These are phyloP conservation scores for Parachlorella kessleri DNA, from an alignment of 139 green algal genomes.

Conservation along the genomic window DNA sequence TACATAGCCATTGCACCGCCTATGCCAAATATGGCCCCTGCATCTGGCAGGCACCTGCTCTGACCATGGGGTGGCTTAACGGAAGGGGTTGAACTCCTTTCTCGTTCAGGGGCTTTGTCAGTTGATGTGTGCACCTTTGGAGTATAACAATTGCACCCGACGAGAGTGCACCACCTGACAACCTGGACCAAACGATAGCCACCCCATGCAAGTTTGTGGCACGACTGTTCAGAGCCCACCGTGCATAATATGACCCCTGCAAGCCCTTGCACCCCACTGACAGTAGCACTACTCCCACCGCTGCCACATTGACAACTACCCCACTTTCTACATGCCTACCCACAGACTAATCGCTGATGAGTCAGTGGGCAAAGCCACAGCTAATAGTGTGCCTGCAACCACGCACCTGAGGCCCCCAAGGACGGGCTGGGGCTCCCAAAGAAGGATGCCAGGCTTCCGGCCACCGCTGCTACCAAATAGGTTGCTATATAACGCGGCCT, in stretches of 20 bases:
- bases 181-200: background rate
- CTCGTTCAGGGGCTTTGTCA: too few species aligned
- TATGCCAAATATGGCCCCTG: constrained; percentile 52
- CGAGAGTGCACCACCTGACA: background rate
- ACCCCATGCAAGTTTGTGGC: too few species aligned
- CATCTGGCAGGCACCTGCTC: background rate
- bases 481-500: constrained; percentile 34
- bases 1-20: constrained; percentile 47
- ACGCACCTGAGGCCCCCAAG: constrained; percentile 46
- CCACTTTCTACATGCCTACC: too few species aligned
- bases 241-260: too few species aligned
- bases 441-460: constrained; percentile 51
- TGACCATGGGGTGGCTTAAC: background rate
- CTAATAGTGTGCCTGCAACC: too few species aligned
- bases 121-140: background rate
- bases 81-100: background rate
- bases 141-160: background rate
- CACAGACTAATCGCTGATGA: too few species aligned
- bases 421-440: constrained; percentile 23
- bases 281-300: too few species aligned
- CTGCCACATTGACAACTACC: too few species aligned
- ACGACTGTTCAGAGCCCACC: too few species aligned
- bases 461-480: constrained; percentile 44
- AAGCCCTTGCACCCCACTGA: too few species aligned
- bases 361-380: too few species aligned